Evolutionary conservation across 2,329 filamentous ascomycete genomes (phyloP), one percentile per base, ranked within the genome.

Genomic region (Chrysosporium queenslandicum): DNA sequence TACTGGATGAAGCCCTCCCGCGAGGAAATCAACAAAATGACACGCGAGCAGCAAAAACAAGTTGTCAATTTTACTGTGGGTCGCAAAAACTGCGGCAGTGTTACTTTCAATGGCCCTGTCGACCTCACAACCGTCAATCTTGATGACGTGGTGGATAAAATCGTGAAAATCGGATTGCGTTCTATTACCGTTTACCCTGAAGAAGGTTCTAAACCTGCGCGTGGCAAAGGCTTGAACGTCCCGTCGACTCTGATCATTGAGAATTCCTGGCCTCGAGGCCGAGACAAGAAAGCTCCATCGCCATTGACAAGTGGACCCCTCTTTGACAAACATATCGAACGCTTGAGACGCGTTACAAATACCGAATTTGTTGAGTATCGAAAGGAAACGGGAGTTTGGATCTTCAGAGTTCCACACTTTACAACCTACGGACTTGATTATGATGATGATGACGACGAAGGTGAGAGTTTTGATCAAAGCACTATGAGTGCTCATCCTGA

Each of bases 381-480:
- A 58, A 74, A 77, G 53, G 77, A 87, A 1, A 89, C 82, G 49
- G 92, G 91, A 49, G 79, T 86, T 43, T 98, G 94, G 94, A 80
- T 80, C 12, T 98, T 98, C 72, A 82, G 76, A 8, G 92, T 98
- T n/a, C 83, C 91, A 63, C 92, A 98, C 68, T 98, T 94, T 68
- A 97, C 91, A 1, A 95, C 89, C 1, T 98, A 98, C 64, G 90
- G 86, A 37, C 77, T 97, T 50, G 85, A 91, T 58, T 87, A 87
- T 49, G 86, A 89, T 41, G 84, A 87, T 25, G 84, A 87, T 25
- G 83, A 86, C 47, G 77, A 83, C 43, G 75, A 75, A 29, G 63
- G 60, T 54, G 64, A 64, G 70, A 64, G 67, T 72, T 63, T 72
- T 72, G 70, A 70, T 53, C 71, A 75, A 63, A 77, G 74, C 68